phyloP scores from a whole-genome alignment of 2,329 filamentous ascomycete genomes.

The Ascochyta clinopodiicola region DNA sequence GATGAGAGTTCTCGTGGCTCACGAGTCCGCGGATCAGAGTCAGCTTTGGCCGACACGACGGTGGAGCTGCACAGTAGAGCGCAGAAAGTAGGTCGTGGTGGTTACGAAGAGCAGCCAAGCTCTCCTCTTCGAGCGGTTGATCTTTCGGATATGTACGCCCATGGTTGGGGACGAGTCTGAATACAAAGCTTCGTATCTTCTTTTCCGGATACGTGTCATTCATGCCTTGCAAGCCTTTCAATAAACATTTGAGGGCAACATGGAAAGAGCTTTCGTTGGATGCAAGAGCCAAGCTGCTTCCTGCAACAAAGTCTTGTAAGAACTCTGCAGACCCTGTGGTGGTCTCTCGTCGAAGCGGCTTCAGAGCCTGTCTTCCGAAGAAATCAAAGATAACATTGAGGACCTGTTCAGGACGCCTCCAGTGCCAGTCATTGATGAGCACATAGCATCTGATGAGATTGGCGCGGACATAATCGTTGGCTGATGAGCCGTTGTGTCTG shows the following conservation, averaged over 20 bases:
- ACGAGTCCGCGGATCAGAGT: slow-evolving; percentile 62
- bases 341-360: slow-evolving; percentile 60
- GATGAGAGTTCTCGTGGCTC: slow-evolving; percentile 63
- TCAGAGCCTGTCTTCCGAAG: slow-evolving; percentile 62
- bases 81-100: slow-evolving; percentile 67
- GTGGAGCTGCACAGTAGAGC: slow-evolving; percentile 64
- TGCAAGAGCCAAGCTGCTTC: slow-evolving; percentile 53
- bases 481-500: slow-evolving; percentile 47
- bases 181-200: slow-evolving; percentile 63
- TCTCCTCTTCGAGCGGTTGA: slow-evolving; percentile 57
- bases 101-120: slow-evolving; percentile 65
- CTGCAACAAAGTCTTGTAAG: slow-evolving; percentile 57
- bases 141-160: slow-evolving; percentile 67
- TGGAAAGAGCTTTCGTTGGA: slow-evolving; percentile 63
- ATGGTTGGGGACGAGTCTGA: slow-evolving; percentile 66
- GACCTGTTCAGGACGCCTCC: slow-evolving; percentile 62
- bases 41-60: slow-evolving; percentile 60
- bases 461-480: slow-evolving; percentile 63
- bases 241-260: slow-evolving; percentile 65
- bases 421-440: slow-evolving; percentile 63
- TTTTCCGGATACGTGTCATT: slow-evolving; percentile 56
- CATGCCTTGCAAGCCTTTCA: slow-evolving; percentile 58
- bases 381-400: slow-evolving; percentile 65
- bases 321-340: slow-evolving; percentile 60
- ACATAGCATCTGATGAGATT: slow-evolving; percentile 60